Evolutionary conservation across 345 rosid genomes (phyloP).

Genomic region (Orychophragmus violaceus): DNA sequence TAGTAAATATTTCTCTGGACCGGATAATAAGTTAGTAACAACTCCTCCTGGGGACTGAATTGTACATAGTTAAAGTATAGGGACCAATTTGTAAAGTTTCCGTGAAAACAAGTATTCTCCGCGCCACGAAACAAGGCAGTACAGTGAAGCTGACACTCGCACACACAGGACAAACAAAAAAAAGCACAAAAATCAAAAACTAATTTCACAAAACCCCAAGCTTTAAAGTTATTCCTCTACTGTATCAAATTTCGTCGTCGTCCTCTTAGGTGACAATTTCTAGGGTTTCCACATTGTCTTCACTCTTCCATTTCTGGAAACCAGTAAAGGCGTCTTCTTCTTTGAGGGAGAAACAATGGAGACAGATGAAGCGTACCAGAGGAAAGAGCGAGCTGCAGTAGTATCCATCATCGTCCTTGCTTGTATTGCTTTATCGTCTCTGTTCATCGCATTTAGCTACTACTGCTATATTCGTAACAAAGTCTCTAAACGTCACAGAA

Average conservation of each 20-base stretch:
- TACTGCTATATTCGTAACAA: constrained; percentile 88
- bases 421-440: constrained; percentile 59
- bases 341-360: constrained; percentile 20
- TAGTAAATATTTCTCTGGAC: neutral
- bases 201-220: constrained; percentile 16
- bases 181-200: neutral
- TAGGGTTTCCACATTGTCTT: constrained; percentile 23
- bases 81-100: neutral
- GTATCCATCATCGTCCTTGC: constrained; percentile 75
- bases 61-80: neutral
- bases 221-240: constrained; percentile 11
- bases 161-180: neutral
- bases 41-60: neutral
- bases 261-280: constrained; percentile 16
- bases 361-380: constrained; percentile 39
- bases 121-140: constrained; percentile 28
- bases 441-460: constrained; percentile 82
- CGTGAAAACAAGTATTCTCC: constrained; percentile 18
- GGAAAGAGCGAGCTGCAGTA: constrained; percentile 56
- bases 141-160: constrained; percentile 25
- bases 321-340: too few relatives aligned
- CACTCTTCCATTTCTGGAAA: constrained; percentile 17
- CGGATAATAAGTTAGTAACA: neutral
- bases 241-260: neutral
- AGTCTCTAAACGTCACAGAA: constrained; percentile 54